These are phyloP conservation scores for Tetrapyrgos nigripes DNA, from an alignment of 1,284 basidiomycete genomes.

Conservation along the genomic window DNA sequence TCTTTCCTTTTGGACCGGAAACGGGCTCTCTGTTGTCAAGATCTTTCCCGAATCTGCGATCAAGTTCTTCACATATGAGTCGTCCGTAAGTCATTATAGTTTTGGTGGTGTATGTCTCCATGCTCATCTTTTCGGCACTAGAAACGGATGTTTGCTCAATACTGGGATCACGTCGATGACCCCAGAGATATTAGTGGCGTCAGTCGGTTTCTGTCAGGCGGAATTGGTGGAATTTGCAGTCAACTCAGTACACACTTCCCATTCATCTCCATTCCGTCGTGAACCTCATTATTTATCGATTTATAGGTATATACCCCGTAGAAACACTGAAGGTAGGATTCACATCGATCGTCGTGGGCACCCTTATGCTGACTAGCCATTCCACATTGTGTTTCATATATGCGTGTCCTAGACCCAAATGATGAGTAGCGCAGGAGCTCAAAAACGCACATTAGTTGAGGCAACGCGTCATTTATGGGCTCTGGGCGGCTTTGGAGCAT, in stretches of 20 bases:
- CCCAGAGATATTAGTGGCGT: conserved; percentile 88
- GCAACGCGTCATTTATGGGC: conserved; percentile 77
- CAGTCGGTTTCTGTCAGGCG: conserved; percentile 94
- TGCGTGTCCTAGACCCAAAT: conserved; percentile 77
- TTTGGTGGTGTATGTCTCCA: conserved; percentile 13
- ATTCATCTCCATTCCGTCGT: conserved; percentile 16
- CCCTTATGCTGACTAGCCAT: neutral
- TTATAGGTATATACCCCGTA: conserved; percentile 84
- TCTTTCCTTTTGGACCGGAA: conserved; percentile 93
- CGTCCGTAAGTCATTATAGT: conserved; percentile 65
- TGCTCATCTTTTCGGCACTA: conserved; percentile 38
- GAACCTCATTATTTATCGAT: conserved; percentile 23
- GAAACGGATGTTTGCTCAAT: conserved; percentile 94
- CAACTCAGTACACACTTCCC: conserved; percentile 76
- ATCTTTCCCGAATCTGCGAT: conserved; percentile 98
- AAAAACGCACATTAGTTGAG: conserved; percentile 64
- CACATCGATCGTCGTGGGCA: neutral
- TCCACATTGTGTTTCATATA: conserved; percentile 2
- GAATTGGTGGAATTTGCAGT: conserved; percentile 93
- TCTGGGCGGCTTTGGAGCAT: conserved; percentile 84
- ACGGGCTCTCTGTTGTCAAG: conserved; percentile 85
- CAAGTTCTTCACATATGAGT: conserved; percentile 97
- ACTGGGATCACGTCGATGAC: conserved; percentile 93
- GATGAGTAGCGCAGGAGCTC: conserved; percentile 81
- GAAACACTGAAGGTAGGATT: conserved; percentile 80